phyloP scores from a whole-genome alignment of 129 eudicot species.

The Centrapalus pauciflorus region DNA sequence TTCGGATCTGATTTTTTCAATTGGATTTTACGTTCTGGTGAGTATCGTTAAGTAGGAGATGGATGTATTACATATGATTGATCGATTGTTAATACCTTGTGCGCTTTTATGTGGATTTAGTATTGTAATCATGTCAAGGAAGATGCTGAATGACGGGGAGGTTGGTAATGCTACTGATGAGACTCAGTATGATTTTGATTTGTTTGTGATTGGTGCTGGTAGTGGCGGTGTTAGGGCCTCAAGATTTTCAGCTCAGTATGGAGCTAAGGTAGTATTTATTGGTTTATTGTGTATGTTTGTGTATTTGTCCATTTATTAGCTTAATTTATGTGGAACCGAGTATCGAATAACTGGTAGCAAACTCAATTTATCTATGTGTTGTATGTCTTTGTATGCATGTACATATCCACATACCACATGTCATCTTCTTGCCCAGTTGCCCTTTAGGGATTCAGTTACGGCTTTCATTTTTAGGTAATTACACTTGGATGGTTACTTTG shows the following conservation, averaged over 20 bases:
- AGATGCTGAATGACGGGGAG: constrained; percentile 85
- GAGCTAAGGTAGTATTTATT: constrained; percentile 72
- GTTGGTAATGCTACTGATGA: constrained; percentile 26
- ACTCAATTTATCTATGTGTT: background rate
- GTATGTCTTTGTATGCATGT: background rate
- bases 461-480: background rate
- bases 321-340: background rate
- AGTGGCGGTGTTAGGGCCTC: constrained; percentile 94
- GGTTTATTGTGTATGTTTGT: background rate
- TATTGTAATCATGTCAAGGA: constrained; percentile 46
- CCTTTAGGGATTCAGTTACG: constrained; percentile 1
- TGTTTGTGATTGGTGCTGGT: constrained; percentile 96
- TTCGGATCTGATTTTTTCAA: constrained; percentile 6
- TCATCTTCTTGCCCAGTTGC: background rate
- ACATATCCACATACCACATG: background rate
- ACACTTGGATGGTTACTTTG: background rate
- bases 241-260: constrained; percentile 83
- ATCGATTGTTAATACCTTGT: constrained; percentile 17
- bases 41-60: constrained; percentile 10
- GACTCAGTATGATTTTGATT: constrained; percentile 72
- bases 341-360: background rate
- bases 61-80: constrained; percentile 11
- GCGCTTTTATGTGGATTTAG: constrained; percentile 19
- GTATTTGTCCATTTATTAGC: background rate
- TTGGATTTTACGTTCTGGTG: background rate